Base-by-base conservation (phyloP, 1,139 yeast genomes). In the Hemisphaericaspora xylanilytica region DNA sequence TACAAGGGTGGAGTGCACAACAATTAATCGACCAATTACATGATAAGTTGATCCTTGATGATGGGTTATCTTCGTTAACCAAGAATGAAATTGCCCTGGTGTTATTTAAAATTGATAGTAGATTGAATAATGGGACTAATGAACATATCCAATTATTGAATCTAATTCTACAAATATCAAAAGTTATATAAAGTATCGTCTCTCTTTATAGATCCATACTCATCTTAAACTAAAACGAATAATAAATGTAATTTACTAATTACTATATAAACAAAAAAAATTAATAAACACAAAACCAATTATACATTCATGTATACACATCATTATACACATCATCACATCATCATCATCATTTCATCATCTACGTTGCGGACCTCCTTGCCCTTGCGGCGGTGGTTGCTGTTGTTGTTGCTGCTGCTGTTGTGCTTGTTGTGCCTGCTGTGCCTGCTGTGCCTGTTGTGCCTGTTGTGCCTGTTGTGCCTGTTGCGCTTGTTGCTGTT, bases 1-100 rank as follows among this genome's bases (percentile, higher is more conserved):
- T 78, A 32, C 80, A 81, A 43, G 98, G 98, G 1, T 92, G 92
- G 84, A 84, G 95, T 53, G 96, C 88, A 1, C 78, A 85, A 15
- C 90, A 89, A 44, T 68, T 92, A 12, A 62, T 89, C 3, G 78
- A 77, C 46, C 96, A 92, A 57, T 57, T 92, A 27, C 98, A 92
- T 54, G 95, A 89, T 48, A 65, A 61, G 42, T 71, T 86, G 40
- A 70, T 90, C 17, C 60, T 77, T 37, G 81, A 79, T 50, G 86
- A 81, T 46, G 49, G 65, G 1, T 63, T 82, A 35, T 60, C 69
- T 13, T 71, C 84, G 1, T 49, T 56, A 2, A 78, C 78, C 42
- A 92, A 92, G 57, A 86, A 80, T 52, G 54, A 65, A 33, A 76
- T 88, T 11, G 74, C 96, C 0, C 63, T 70, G 56, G 61, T 78